Percentiles rank a stretch among this genome's conserved stretches.
These are phyloP conservation scores for Calonectria hongkongensis DNA, from an alignment of 2,329 filamentous ascomycete genomes.

Conservation along the genomic window DNA sequence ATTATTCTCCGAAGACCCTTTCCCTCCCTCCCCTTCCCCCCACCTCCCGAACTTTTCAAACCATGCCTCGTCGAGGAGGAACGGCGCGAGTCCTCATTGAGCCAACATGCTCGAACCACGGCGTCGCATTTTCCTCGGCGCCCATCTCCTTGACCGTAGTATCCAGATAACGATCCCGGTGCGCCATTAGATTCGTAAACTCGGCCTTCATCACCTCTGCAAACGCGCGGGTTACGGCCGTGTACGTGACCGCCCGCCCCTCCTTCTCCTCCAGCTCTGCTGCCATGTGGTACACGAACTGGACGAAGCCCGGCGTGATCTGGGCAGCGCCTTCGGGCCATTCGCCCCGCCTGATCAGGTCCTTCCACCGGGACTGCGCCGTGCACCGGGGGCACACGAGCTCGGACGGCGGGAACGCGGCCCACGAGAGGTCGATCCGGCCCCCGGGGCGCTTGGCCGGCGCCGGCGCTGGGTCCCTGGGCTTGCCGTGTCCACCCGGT, in stretches of 20 bases:
- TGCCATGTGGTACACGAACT: conserved; percentile 44
- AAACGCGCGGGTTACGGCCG: conserved; percentile 19
- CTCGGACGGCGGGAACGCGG: conserved; percentile 1
- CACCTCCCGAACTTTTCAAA: background rate
- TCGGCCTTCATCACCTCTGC: conserved; percentile 30
- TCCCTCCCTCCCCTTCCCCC: background rate
- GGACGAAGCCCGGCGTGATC: conserved; percentile 42
- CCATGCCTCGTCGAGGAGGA: background rate
- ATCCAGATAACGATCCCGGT: conserved; percentile 27
- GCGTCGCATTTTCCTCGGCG: background rate
- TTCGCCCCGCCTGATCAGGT: conserved; percentile 28
- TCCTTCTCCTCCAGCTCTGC: conserved; percentile 31
- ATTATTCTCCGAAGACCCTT: conserved; percentile 8
- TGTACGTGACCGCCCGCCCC: accelerated
- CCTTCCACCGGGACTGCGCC: conserved; percentile 26
- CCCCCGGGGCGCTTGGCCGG: background rate
- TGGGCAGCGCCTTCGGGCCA: conserved; percentile 33
- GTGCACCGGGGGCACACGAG: conserved; percentile 43
- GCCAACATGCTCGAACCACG: background rate
- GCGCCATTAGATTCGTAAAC: conserved; percentile 28
- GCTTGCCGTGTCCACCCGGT: background rate
- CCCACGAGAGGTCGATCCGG: background rate
- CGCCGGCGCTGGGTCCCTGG: background rate
- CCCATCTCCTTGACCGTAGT: background rate
- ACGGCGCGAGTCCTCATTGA: background rate